Base-by-base conservation (phyloP, 1,139 yeast genomes). In the Suhomyces anneliseae region DNA sequence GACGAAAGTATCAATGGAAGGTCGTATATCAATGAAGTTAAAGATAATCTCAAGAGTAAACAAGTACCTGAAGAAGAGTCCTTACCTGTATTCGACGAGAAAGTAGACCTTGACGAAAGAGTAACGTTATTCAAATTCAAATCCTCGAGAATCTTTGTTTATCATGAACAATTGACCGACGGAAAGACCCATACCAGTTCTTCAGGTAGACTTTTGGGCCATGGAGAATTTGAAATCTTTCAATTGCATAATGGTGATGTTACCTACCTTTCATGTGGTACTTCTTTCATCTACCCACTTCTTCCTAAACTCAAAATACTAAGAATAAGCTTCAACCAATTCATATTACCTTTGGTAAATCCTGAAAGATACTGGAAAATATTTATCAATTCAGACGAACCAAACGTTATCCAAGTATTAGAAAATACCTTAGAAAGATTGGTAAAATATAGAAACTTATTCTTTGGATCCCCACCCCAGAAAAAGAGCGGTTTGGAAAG, bases 311-410 rank as follows among this genome's bases (percentile, higher is more conserved):
- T 82, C 45, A 79, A 83, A 56, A 70, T 86, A 2, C 67, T 86
- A 47, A 72, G 87, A 52, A 74, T 82, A 2, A 72, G 70, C 32
- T 57, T 61, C 41, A 74, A 76, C 52, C 83, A 82, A 50, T 85
- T 83, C 56, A 72, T 86, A 2, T 59, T 87, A 32, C 88, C 90
- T 1, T 71, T 86, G 53, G 81, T 81, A 8, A 84, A 84, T 53
- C 92, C 92, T 0, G 85, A 83, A 49, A 68, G 90, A 54, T 86
- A 82, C 62, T 86, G 92, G 92, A 76, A 82, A 49, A 76, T 86
- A 2, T 73, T 73, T 33, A 60, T 85, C 6, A 71, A 70, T 42
- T 61, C 79, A 0, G 68, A 62, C 3, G 75, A 76, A 45, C 51
- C 53, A 0, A 50, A 57, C 6, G 65, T 65, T 1, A 58, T 81